Percentiles rank a stretch among this genome's conserved stretches.
Conservation (phyloP, 1,284 basidiomycete species). For the Boletus smithii region DNA sequence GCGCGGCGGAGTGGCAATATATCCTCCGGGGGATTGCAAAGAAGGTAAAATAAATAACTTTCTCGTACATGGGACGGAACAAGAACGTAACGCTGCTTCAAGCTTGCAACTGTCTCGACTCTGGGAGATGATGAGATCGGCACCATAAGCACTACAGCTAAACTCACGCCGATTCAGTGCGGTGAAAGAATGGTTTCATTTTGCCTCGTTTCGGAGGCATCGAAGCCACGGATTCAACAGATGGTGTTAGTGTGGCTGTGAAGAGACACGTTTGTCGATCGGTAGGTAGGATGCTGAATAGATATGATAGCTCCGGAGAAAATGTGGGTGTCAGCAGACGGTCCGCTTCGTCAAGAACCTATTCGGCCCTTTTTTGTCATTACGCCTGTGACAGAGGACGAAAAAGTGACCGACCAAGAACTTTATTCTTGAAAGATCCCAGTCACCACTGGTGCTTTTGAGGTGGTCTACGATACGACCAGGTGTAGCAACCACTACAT, state of each 20-base stretch:
- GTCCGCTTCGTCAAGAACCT: conserved; percentile 97
- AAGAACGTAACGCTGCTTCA: conserved; percentile 90
- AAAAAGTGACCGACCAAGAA: conserved; percentile 63
- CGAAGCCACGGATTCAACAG: conserved; percentile 79
- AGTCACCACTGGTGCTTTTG: conserved; percentile 74
- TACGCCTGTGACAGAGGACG: neutral
- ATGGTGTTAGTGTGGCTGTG: conserved; percentile 89
- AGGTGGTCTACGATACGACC: conserved; percentile 93
- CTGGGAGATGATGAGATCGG: conserved; percentile 39
- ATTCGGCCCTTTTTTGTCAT: conserved; percentile 8
- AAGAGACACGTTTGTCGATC: conserved; percentile 95
- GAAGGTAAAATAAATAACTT: conserved; percentile 86
- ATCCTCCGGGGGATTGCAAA: conserved; percentile 84
- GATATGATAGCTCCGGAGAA: conserved; percentile 76
- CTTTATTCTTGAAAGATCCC: conserved; percentile 82
- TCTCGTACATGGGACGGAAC: conserved; percentile 96
- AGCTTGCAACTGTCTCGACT: conserved; percentile 79
- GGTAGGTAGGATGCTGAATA: conserved; percentile 79
- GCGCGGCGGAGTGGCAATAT: conserved; percentile 64
- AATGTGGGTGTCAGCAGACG: conserved; percentile 89
- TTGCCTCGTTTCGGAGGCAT: conserved; percentile 80
- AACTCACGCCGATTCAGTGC: conserved; percentile 74
- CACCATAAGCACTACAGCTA: neutral
- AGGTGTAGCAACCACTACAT: conserved; percentile 94
- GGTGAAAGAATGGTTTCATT: conserved; percentile 82